Base-by-base conservation (phyloP, 2,329 filamentous ascomycete genomes). In the Grosmannia huntii region DNA sequence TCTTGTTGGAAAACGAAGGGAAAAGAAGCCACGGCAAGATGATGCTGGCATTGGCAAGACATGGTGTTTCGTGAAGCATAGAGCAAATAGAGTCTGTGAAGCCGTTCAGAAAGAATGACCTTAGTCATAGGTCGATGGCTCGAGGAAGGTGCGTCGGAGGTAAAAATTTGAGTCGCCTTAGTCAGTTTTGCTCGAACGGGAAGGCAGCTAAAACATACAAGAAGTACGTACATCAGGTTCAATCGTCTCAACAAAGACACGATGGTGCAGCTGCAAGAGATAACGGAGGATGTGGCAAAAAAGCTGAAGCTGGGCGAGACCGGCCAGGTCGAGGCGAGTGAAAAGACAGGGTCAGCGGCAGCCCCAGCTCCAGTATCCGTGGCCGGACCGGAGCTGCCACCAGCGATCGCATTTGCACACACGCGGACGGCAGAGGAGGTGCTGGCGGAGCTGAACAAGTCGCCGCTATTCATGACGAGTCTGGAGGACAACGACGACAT, bases 401-500 rank as follows among this genome's bases (percentile, higher is more conserved):
- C 78, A 0, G 72, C 67, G 4, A 69, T 73, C 57, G 71, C 72
- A 25, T 63, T 70, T 62, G 67, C 67, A 59, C 66, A 66, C 27
- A 70, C 73, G 64, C 79, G 77, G 70, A 77, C 79, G 5, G 71
- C 77, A 3, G 79, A 81, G 44, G 79, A 83, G 65, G 75, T 83
- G 38, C 69, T 78, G 59, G 76, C 76, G 11, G 80, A 83, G 54
- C 71, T 84, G 49, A 81, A 82, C 69, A 76, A 76, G 68, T 80
- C 76, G 36, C 94, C 94, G 7, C 80, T 99, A 44, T 99, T 99
- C 77, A 99, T 99, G 94, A 97, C 90, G 33, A 85, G 89, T 64
- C 78, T 96, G 38, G 89, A 89, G 65, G 87, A 95, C 63, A 96
- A 96, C 67, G 77, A 86, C 61, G 84, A 88, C 64, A 77, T 96